Conservation (phyloP, 1,284 basidiomycete genomes). For the Irpex sp. region DNA sequence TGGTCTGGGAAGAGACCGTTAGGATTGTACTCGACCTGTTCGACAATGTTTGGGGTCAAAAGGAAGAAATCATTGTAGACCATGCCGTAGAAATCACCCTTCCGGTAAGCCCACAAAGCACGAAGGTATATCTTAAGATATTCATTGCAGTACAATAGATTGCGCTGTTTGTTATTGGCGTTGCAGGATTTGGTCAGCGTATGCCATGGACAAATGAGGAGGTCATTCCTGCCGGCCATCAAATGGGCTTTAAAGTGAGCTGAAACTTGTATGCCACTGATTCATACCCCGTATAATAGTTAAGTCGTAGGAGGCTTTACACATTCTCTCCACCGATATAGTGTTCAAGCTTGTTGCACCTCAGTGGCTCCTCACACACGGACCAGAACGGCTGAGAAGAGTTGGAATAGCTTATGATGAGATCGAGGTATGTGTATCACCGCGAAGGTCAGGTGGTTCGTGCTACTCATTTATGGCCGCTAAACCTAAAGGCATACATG, state of each 20-base stretch:
- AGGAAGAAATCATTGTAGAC: constrained; percentile 22
- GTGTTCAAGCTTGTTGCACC: constrained; percentile 39
- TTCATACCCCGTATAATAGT: not conserved
- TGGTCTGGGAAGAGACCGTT: constrained; percentile 50
- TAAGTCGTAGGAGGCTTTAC: constrained; percentile 33
- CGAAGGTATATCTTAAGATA: not conserved
- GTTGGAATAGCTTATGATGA: constrained; percentile 38
- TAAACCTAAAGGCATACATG: constrained; percentile 40
- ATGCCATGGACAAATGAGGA: constrained; percentile 17
- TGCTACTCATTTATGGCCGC: not conserved
- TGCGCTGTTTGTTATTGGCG: constrained; percentile 48
- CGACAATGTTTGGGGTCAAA: constrained; percentile 28
- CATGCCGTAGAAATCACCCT: constrained; percentile 34
- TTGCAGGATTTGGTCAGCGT: constrained; percentile 35
- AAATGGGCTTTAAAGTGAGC: constrained; percentile 16
- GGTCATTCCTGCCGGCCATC: constrained; percentile 12
- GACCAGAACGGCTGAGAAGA: constrained; percentile 27
- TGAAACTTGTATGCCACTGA: not conserved
- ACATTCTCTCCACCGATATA: constrained; percentile 39
- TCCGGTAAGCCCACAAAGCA: constrained; percentile 30
- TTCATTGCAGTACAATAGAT: constrained; percentile 29
- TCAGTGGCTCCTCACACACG: constrained; percentile 33
- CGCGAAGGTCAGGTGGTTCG: not conserved
- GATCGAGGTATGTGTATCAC: constrained; percentile 30
- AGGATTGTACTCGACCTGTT: constrained; percentile 31